phyloP scores from a whole-genome alignment of 2,329 filamentous ascomycete species.

The Fusarium musae region DNA sequence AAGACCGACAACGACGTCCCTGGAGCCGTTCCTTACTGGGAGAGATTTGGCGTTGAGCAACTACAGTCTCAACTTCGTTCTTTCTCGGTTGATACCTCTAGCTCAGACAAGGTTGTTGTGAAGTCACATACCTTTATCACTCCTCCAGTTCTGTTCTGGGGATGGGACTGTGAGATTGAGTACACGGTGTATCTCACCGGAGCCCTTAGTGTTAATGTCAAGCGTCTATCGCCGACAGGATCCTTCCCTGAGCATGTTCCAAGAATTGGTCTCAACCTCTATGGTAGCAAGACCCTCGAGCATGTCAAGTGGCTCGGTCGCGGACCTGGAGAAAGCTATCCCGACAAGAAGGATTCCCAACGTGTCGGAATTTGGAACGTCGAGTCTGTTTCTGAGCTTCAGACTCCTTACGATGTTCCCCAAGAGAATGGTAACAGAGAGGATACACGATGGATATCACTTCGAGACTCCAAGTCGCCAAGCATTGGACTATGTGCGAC shows the following conservation, averaged over 20 bases:
- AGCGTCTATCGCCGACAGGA: slow-evolving; percentile 57
- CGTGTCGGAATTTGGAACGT: slow-evolving; percentile 60
- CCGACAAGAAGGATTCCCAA: slow-evolving; percentile 69
- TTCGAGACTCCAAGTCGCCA: slow-evolving; percentile 39
- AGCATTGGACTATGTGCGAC: slow-evolving; percentile 35
- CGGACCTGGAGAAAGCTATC: slow-evolving; percentile 72
- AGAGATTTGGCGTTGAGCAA: slow-evolving; percentile 59
- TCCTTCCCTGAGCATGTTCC: slow-evolving; percentile 66
- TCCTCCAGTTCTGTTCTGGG: slow-evolving; percentile 72
- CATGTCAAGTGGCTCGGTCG: slow-evolving; percentile 69
- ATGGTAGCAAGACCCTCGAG: slow-evolving; percentile 59
- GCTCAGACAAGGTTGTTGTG: slow-evolving; percentile 59
- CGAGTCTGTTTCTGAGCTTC: slow-evolving; percentile 59
- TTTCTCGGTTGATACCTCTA: slow-evolving; percentile 50
- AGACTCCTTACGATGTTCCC: slow-evolving; percentile 71
- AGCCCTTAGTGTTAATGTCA: slow-evolving; percentile 57
- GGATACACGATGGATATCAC: slow-evolving; percentile 66
- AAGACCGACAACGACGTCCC: slow-evolving; percentile 73
- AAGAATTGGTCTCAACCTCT: slow-evolving; percentile 69
- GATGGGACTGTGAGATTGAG: slow-evolving; percentile 58
- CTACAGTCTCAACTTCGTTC: slow-evolving; percentile 60
- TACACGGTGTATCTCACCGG: slow-evolving; percentile 64
- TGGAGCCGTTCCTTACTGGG: slow-evolving; percentile 67
- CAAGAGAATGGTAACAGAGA: slow-evolving; percentile 75
- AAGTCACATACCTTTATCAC: slow-evolving; percentile 65